Percentiles rank a stretch among this genome's conserved stretches.
Evolutionary conservation across 2,329 filamentous ascomycete genomes (phyloP).

Genomic region (Apiospora rasikravindrae): DNA sequence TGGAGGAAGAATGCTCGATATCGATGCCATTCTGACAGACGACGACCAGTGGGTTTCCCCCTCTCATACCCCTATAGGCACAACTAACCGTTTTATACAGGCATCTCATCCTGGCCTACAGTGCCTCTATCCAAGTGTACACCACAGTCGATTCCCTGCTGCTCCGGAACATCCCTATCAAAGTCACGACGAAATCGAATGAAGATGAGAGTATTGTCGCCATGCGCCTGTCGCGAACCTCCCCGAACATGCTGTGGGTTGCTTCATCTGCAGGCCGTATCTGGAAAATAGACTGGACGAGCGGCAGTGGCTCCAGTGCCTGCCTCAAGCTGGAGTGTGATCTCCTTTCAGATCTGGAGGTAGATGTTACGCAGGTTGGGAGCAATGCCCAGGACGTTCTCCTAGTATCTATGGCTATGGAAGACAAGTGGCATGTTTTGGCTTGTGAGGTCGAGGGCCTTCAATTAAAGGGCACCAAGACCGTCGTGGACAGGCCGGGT

Average conservation of each 20-base stretch:
- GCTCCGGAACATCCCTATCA: conserved; percentile 70
- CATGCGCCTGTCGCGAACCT: conserved; percentile 49
- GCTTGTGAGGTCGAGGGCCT: conserved; percentile 49
- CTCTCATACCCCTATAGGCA: not conserved
- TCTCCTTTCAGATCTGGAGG: conserved; percentile 52
- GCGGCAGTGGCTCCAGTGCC: conserved; percentile 47
- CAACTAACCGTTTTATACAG: conserved; percentile 50
- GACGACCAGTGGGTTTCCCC: conserved; percentile 62
- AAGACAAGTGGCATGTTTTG: conserved; percentile 47
- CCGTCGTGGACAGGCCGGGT: conserved; percentile 42
- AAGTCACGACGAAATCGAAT: conserved; percentile 36
- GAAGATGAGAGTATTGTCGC: conserved; percentile 46
- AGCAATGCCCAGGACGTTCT: conserved; percentile 49
- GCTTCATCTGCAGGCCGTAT: conserved; percentile 63
- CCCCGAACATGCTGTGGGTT: conserved; percentile 61
- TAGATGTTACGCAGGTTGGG: conserved; percentile 46
- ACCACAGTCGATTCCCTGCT: conserved; percentile 82
- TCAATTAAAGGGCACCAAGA: conserved; percentile 38
- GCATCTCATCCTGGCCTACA: conserved; percentile 76
- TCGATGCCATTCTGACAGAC: conserved; percentile 65
- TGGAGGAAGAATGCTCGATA: conserved; percentile 68
- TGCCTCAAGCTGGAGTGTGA: conserved; percentile 50
- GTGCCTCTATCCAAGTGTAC: conserved; percentile 79
- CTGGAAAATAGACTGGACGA: conserved; percentile 64
- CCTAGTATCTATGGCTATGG: conserved; percentile 51